Conservation (phyloP, 805 yeast species). For the Deakozyma indianensis region DNA sequence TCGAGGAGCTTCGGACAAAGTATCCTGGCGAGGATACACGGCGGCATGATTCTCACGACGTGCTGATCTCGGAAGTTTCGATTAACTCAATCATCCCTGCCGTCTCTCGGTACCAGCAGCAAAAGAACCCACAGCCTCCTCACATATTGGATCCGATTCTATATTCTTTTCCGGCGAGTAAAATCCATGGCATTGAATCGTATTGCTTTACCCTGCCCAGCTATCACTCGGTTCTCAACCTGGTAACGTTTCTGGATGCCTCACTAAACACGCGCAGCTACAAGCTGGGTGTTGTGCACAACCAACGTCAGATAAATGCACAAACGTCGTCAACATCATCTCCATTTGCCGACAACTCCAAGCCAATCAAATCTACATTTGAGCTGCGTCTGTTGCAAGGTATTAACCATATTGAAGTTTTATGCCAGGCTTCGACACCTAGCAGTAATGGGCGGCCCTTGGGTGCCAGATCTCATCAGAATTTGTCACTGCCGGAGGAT, state of each 20-base stretch:
- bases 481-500: not conserved
- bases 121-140: constrained; percentile 1
- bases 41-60: not conserved
- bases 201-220: not conserved
- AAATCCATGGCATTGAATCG: not conserved
- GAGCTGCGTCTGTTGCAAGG: not conserved
- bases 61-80: not conserved
- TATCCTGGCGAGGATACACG: not conserved
- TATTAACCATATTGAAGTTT: not conserved
- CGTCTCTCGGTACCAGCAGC: not conserved
- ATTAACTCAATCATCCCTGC: not conserved
- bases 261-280: constrained; percentile 1
- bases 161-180: not conserved
- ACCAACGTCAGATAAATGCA: not conserved
- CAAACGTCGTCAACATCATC: not conserved
- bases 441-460: not conserved
- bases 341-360: constrained; percentile 1
- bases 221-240: constrained; percentile 1
- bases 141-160: not conserved
- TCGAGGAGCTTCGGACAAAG: not conserved
- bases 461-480: not conserved
- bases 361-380: not conserved
- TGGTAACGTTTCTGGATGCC: not conserved
- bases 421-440: not conserved
- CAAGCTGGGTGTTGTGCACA: not conserved